Conservation (phyloP, 2,329 filamentous ascomycete genomes). For the Xylaria sp. region DNA sequence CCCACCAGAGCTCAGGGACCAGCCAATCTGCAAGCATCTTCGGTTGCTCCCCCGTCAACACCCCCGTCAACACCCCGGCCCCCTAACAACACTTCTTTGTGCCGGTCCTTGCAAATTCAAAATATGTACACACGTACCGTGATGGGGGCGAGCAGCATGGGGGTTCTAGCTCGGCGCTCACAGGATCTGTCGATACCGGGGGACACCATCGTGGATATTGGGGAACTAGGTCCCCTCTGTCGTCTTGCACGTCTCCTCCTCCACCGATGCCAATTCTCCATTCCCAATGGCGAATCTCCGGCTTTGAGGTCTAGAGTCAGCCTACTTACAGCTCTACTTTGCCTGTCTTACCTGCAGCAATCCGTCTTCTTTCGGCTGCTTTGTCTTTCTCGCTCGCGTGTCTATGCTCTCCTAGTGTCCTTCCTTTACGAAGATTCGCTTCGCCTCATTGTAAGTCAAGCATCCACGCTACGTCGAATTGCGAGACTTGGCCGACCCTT, state of each 20-base stretch:
- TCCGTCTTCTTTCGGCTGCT: conserved; percentile 12
- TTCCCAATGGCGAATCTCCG: conserved; percentile 17
- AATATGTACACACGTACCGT: conserved; percentile 11
- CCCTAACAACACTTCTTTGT: conserved; percentile 4
- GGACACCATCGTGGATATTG: conserved; percentile 16
- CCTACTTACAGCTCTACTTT: neutral
- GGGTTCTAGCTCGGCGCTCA: conserved; percentile 25
- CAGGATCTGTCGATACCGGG: conserved; percentile 24
- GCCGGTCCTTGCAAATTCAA: conserved; percentile 36
- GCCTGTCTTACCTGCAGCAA: conserved; percentile 6
- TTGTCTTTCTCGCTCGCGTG: conserved; percentile 27
- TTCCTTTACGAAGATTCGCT: conserved; percentile 35
- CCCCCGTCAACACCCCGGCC: conserved; percentile 25
- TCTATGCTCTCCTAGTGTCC: conserved; percentile 35
- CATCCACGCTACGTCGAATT: conserved; percentile 20
- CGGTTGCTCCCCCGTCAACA: conserved; percentile 43
- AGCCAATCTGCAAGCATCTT: conserved; percentile 38
- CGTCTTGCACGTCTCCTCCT: conserved; percentile 15
- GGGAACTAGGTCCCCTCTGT: conserved; percentile 20
- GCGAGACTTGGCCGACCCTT: conserved; percentile 33
- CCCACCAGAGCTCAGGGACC: conserved; percentile 33
- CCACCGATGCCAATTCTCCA: conserved; percentile 9
- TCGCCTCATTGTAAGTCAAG: conserved; percentile 50
- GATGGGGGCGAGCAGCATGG: conserved; percentile 25
- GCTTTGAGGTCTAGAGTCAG: conserved; percentile 12